Evolutionary conservation across 73 alveolate genomes (phyloP).

Genomic region (Tetrahymena elliotti): DNA sequence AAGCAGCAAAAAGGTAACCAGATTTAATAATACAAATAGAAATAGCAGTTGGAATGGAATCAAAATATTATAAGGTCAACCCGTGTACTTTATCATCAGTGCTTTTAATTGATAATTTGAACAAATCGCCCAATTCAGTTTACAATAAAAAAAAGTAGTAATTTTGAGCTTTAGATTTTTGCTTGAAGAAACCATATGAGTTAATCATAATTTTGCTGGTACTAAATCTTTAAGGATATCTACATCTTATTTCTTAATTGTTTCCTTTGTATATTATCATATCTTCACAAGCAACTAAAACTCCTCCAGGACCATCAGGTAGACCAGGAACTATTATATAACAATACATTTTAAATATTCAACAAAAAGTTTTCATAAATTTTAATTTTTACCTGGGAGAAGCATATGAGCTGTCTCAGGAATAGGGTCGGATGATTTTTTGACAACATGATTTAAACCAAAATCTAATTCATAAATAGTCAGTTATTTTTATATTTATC

Average conservation of each 20-base stretch:
- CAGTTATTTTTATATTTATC: conserved; percentile 76
- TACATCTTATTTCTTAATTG: conserved; percentile 25
- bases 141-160: conserved; percentile 80
- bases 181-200: conserved; percentile 27
- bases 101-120: conserved; percentile 64
- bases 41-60: conserved; percentile 85
- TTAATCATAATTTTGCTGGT: conserved; percentile 38
- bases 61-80: conserved; percentile 79
- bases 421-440: conserved; percentile 84
- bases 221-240: conserved; percentile 26
- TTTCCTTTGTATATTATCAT: conserved; percentile 46
- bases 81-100: conserved; percentile 67
- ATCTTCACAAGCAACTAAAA: conserved; percentile 56
- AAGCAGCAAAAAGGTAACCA: conserved; percentile 89
- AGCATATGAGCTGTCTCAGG: conserved; percentile 93
- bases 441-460: conserved; percentile 95
- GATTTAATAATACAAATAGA: conserved; percentile 79
- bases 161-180: neutral
- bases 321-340: conserved; percentile 77
- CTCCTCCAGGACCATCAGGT: conserved; percentile 97
- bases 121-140: conserved; percentile 95
- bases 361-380: neutral
- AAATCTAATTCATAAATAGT: conserved; percentile 97
- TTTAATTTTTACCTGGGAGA: conserved; percentile 35
- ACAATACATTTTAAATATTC: neutral